A percentile compares a stretch with the other conserved stretches of the same genome.
phyloP scores from a whole-genome alignment of 176 grass and related monocot species.

The Musa troglodytarum region DNA sequence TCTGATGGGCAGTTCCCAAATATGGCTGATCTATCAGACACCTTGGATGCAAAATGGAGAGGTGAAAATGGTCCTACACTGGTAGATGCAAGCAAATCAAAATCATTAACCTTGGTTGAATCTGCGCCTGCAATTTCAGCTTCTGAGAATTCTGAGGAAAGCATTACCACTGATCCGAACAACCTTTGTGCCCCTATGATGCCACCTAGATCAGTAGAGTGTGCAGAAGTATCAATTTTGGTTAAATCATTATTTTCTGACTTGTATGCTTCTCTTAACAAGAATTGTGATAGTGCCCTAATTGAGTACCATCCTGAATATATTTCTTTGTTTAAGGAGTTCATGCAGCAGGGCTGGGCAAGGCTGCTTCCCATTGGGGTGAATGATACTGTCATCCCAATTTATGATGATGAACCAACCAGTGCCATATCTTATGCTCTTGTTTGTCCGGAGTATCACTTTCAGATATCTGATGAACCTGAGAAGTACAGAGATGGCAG shows the following conservation, averaged over 20 bases:
- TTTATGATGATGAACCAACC: slow-evolving; percentile 94
- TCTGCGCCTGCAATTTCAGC: slow-evolving; percentile 9
- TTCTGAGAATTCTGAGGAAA: slow-evolving; percentile 27
- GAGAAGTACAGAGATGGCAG: slow-evolving; percentile 37
- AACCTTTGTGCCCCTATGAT: slow-evolving; percentile 27
- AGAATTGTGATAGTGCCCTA: slow-evolving; percentile 43
- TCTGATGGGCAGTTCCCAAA: slow-evolving; percentile 67
- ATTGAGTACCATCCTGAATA: slow-evolving; percentile 59
- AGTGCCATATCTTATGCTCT: slow-evolving; percentile 90
- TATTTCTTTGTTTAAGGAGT: slow-evolving; percentile 55
- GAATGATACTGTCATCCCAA: slow-evolving; percentile 68
- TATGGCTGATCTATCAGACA: slow-evolving; percentile 56
- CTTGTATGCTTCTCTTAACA: slow-evolving; percentile 59
- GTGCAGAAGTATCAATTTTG: slow-evolving; percentile 46
- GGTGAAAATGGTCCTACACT: slow-evolving; percentile 48
- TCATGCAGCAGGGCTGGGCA: slow-evolving; percentile 49
- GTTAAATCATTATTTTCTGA: slow-evolving; percentile 61
- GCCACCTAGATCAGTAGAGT: slow-evolving; percentile 41
- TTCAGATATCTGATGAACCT: slow-evolving; percentile 50
- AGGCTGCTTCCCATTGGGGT: slow-evolving; percentile 63
- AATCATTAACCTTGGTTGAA: slow-evolving; percentile 32
- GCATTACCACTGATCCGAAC: slow-evolving; percentile 31
- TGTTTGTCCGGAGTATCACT: slow-evolving; percentile 61
- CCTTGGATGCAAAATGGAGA: slow-evolving; percentile 85
- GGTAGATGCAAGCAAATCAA: slow-evolving; percentile 41